Conservation (phyloP, 805 yeast genomes). For the Pichia cephalocereana region DNA sequence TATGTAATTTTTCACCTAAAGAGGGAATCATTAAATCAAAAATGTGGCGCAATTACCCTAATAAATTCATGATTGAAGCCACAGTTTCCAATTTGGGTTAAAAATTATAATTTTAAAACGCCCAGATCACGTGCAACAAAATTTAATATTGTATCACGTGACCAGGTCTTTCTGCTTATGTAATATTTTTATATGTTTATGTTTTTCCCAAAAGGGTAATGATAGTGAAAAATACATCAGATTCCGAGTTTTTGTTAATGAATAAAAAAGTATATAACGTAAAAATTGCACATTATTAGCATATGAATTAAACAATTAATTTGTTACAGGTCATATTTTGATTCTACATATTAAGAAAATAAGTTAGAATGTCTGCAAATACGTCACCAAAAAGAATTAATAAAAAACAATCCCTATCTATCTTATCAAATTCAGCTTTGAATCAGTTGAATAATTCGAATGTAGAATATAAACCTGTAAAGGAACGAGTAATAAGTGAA, state of each 20-base stretch:
- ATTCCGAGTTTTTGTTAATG: too few relatives aligned
- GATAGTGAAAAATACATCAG: background rate
- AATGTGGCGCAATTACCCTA: too few relatives aligned
- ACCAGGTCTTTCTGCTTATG: background rate
- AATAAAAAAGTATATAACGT: too few relatives aligned
- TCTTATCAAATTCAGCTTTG: constrained; percentile 20
- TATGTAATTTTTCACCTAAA: too few relatives aligned
- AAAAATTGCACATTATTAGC: too few relatives aligned
- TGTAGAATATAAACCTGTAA: constrained; percentile 17
- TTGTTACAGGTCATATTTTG: too few relatives aligned
- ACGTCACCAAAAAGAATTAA: constrained; percentile 4
- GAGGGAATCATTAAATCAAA: too few relatives aligned
- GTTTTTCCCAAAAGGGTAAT: background rate
- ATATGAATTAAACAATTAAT: too few relatives aligned
- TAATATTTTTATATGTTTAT: background rate
- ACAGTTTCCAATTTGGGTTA: too few relatives aligned
- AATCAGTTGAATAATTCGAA: constrained; percentile 16
- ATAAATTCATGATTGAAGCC: too few relatives aligned
- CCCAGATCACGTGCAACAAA: too few relatives aligned
- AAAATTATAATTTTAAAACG: too few relatives aligned
- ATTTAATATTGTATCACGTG: background rate
- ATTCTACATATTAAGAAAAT: background rate
- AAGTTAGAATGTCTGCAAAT: constrained; percentile 1
- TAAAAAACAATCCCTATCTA: constrained; percentile 27
- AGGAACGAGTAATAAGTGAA: constrained; percentile 37